phyloP scores from a whole-genome alignment of 192 early-diverging fungal genomes.

The Backusella westeae region DNA sequence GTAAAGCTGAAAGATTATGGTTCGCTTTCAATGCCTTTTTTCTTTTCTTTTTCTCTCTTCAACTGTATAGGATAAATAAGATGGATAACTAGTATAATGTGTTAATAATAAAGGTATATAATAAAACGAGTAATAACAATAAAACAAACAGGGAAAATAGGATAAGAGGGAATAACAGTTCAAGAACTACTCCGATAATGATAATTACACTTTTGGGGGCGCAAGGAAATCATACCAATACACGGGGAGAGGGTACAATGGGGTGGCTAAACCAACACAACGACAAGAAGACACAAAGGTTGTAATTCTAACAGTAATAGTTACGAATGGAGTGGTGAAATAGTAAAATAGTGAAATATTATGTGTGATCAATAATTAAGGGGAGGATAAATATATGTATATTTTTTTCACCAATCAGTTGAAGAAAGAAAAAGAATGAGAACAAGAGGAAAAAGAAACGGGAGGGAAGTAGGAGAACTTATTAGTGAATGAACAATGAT shows the following conservation, averaged over 20 bases:
- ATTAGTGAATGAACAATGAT: background rate
- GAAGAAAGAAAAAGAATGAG: slow-evolving; percentile 3
- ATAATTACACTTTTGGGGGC: slow-evolving; percentile 20
- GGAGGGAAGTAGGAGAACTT: background rate
- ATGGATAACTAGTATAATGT: background rate
- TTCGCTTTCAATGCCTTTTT: background rate
- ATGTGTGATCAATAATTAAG: background rate
- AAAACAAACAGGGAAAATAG: background rate
- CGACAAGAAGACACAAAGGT: background rate
- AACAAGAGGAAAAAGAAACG: background rate
- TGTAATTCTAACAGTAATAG: background rate
- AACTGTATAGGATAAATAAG: background rate
- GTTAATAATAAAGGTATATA: background rate
- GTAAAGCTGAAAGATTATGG: background rate
- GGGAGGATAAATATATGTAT: background rate
- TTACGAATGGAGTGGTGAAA: background rate
- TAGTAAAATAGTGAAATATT: background rate
- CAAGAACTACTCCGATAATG: slow-evolving; percentile 15
- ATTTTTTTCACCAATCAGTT: background rate
- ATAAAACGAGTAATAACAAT: background rate
- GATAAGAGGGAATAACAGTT: background rate
- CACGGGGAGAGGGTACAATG: background rate
- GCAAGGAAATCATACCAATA: slow-evolving; percentile 19
- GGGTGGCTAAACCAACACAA: slow-evolving; percentile 3
- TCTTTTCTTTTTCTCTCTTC: background rate